Evolutionary conservation across 1,284 basidiomycete genomes (phyloP).

Genomic region (Schizophyllum commune): DNA sequence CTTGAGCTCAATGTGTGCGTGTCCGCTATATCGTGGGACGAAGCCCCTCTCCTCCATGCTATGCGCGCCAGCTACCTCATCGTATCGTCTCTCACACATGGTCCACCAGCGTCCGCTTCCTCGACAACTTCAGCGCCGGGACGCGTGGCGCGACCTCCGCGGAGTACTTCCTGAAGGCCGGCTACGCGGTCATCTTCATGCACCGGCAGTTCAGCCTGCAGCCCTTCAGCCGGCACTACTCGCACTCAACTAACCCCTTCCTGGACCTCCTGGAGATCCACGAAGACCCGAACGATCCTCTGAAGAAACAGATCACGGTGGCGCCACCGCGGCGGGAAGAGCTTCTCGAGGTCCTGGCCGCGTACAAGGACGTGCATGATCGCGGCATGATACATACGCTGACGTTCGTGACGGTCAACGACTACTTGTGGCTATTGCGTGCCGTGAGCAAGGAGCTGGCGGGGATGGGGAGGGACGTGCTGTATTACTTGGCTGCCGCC

Average conservation of each 20-base stretch:
- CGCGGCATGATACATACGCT: slow-evolving; percentile 76
- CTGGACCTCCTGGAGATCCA: slow-evolving; percentile 90
- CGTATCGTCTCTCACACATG: too few species aligned
- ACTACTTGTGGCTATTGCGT: slow-evolving; percentile 90
- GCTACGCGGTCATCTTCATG: slow-evolving; percentile 98
- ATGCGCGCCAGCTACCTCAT: too few species aligned
- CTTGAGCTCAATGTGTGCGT: slow-evolving; percentile 95
- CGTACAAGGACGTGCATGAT: slow-evolving; percentile 77
- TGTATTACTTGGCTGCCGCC: slow-evolving; percentile 97
- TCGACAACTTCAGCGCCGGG: slow-evolving; percentile 98
- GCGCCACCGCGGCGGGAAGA: slow-evolving; percentile 53
- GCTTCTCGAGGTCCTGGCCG: slow-evolving; percentile 68
- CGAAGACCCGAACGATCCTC: slow-evolving; percentile 15
- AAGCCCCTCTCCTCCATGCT: slow-evolving; percentile 8
- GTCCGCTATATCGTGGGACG: background rate
- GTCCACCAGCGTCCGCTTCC: slow-evolving; percentile 79
- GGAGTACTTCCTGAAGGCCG: slow-evolving; percentile 90
- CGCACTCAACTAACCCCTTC: slow-evolving; percentile 96
- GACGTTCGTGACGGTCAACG: slow-evolving; percentile 92
- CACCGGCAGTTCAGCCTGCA: slow-evolving; percentile 96
- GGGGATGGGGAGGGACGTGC: slow-evolving; percentile 60
- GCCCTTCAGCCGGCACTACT: slow-evolving; percentile 95
- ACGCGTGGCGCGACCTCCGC: slow-evolving; percentile 96
- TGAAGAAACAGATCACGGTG: slow-evolving; percentile 51
- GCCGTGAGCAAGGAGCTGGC: slow-evolving; percentile 72